Evolutionary conservation across 331 rosid genomes (phyloP).

Genomic region (Arachis monticola): DNA sequence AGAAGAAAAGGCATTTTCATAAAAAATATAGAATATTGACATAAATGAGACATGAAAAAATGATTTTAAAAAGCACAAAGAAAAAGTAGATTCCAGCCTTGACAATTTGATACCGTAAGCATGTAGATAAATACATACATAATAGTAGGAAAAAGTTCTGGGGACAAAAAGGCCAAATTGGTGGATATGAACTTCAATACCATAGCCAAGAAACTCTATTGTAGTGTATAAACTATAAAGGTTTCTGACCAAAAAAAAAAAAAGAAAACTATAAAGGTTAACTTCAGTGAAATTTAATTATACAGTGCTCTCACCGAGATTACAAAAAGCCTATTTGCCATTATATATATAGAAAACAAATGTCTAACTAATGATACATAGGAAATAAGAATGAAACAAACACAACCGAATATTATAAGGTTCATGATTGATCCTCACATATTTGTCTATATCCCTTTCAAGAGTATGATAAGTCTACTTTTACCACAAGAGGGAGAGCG

Average conservation of each 20-base stretch:
- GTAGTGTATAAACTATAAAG: neutral
- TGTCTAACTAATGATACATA: neutral
- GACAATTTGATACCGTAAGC: no score
- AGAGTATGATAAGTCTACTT: conserved; percentile 22
- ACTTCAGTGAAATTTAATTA: neutral
- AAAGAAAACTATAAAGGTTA: neutral
- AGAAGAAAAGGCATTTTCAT: neutral
- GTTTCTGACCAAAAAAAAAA: no score
- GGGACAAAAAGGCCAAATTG: no score
- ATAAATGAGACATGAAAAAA: neutral
- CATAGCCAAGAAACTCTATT: conserved; percentile 5
- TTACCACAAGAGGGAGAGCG: conserved; percentile 71
- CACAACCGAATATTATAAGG: neutral
- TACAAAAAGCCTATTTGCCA: neutral
- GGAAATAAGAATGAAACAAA: neutral
- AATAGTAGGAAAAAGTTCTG: no score
- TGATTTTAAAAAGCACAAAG: neutral
- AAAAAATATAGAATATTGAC: neutral
- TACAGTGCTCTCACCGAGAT: conserved; percentile 3
- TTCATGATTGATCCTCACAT: conserved; percentile 7
- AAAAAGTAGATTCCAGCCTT: neutral
- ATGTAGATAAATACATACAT: no score
- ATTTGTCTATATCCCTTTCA: conserved; percentile 13
- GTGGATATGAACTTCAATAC: neutral
- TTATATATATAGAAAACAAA: conserved; percentile 5